phyloP scores from a whole-genome alignment of 768 basidiomycete species.

The Boletus patriciae region DNA sequence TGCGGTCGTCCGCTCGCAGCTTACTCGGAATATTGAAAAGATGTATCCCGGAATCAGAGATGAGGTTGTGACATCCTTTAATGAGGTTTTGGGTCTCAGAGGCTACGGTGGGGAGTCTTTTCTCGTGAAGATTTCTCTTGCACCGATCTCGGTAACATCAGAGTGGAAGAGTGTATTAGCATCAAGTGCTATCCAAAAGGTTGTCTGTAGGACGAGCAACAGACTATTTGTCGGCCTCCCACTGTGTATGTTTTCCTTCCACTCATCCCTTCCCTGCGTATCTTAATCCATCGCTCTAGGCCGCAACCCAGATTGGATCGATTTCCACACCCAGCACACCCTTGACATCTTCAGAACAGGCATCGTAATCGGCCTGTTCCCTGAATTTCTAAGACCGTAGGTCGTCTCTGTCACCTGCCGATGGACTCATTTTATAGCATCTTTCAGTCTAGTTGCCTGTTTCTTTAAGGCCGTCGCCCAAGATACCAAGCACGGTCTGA shows the following conservation, averaged over 20 bases:
- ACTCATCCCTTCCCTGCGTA: neutral
- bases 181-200: constrained; percentile 25
- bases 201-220: constrained; percentile 38
- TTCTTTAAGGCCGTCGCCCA: too few species aligned
- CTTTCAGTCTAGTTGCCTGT: too few species aligned
- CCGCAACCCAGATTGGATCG: neutral
- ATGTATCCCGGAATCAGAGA: too few species aligned
- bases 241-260: constrained; percentile 37
- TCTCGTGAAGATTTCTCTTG: too few species aligned
- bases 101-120: constrained; percentile 9
- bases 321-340: neutral
- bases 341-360: neutral
- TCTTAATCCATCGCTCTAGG: neutral
- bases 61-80: too few species aligned
- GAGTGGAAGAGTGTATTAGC: constrained; percentile 41
- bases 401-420: neutral
- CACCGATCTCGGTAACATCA: constrained; percentile 18
- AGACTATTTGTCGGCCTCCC: constrained; percentile 46
- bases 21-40: too few species aligned
- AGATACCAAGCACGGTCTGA: constrained; percentile 8
- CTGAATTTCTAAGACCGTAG: constrained; percentile 35
- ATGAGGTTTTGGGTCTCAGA: too few species aligned
- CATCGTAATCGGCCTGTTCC: constrained; percentile 17
- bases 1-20: constrained; percentile 20
- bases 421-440: too few species aligned